Evolutionary conservation across 352 stramenopile genomes (phyloP), one percentile per base, ranked within the genome.

Genomic region (Peronospora belbahrii): DNA sequence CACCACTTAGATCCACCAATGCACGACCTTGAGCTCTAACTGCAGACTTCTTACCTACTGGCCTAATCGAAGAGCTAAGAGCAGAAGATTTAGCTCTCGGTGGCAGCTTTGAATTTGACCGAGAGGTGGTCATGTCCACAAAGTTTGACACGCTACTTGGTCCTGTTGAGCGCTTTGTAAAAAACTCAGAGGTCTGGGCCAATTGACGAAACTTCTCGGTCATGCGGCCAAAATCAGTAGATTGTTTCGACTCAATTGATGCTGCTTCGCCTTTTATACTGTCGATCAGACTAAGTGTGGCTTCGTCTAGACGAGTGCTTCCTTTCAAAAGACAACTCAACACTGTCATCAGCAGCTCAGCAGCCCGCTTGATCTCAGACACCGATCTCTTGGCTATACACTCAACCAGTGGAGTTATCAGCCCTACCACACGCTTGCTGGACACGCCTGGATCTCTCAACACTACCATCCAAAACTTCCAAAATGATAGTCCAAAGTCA

Each of bases 401-500:
- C 17, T 62, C 53, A n/a, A 82, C 60, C 9, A 90, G 40, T 28
- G 75, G 65, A 18, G 47, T 33, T 17, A 90, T 58, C 10, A 90
- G 48, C 0, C 52, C 70, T 30, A 59, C 60, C 7, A 74, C 78
- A 3, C 75, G 71, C 19, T 84, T 85, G 22, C 60, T 85, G 13
- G 59, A 62, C 0, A 69, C 70, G 35, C 55, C 56, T 15, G 52
- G 27, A 20, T 84, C 73, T 41, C 83, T 67, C 24, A 85, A 45
- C n/a, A 68, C 57, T 32, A 56, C 66, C 4, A 48, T 52, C 65
- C 77, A 85, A 37, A 90, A 90, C 41, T 66, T 67, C 79, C 79
- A 90, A 35, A 88, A 88, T 13, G 60, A 58, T 6, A 83, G 63
- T 24, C 67, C 74, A 50, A 90, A 88, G 36, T 88, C 79, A 17